phyloP scores from a whole-genome alignment of 192 early-diverging fungal genomes.

The Coemansia brasiliensis region DNA sequence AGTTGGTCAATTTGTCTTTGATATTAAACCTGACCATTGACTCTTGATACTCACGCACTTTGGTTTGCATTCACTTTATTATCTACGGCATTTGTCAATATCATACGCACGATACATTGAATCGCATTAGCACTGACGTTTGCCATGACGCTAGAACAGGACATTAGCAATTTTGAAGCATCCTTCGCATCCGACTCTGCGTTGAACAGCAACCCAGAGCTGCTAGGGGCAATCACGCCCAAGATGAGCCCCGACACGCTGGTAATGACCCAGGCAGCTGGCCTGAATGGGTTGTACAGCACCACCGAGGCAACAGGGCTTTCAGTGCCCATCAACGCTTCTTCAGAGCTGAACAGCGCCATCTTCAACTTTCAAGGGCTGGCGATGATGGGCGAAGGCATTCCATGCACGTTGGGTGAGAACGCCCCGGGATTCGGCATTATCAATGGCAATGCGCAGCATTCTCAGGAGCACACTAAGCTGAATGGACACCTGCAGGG shows the following conservation, averaged over 20 bases:
- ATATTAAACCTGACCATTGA: background rate
- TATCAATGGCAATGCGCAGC: background rate
- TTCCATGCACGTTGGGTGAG: background rate
- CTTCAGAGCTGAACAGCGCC: background rate
- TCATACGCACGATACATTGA: too few relatives aligned
- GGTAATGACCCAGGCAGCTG: conserved; percentile 6
- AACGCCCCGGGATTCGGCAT: background rate
- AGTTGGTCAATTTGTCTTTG: background rate
- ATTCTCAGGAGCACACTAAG: conserved; percentile 11
- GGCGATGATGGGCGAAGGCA: background rate
- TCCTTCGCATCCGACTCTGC: background rate
- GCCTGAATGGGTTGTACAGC: conserved; percentile 7
- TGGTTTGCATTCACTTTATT: too few relatives aligned
- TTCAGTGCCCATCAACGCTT: too few relatives aligned
- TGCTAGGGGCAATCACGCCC: conserved; percentile 23
- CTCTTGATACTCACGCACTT: too few relatives aligned
- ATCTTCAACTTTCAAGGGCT: conserved; percentile 2
- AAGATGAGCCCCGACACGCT: conserved; percentile 22
- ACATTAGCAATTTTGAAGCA: background rate
- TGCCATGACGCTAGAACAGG: background rate
- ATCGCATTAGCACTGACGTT: background rate
- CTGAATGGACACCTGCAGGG: conserved; percentile 7
- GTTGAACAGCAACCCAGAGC: background rate
- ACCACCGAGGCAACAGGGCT: background rate
- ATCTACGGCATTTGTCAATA: too few relatives aligned